A percentile compares a stretch with the other conserved stretches of the same genome.
These are phyloP conservation scores for Helotiales sp. DNA, from an alignment of 2,329 filamentous ascomycete species.

Conservation along the genomic window DNA sequence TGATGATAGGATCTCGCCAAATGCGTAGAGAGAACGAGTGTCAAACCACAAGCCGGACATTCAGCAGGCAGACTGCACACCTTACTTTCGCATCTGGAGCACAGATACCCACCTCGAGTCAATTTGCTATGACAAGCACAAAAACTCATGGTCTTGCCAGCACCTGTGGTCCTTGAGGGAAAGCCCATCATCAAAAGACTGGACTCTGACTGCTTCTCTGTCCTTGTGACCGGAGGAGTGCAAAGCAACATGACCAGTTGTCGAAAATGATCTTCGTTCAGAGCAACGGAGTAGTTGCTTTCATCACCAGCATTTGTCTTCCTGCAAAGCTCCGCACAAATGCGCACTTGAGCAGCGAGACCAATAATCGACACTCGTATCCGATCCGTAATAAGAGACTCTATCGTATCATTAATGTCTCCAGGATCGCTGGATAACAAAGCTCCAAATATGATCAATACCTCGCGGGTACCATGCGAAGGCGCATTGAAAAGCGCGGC, in stretches of 20 bases:
- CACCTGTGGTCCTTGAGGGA: constrained; percentile 78
- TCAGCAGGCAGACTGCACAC: constrained; percentile 89
- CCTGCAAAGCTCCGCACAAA: constrained; percentile 86
- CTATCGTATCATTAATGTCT: constrained; percentile 91
- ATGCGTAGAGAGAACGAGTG: constrained; percentile 91
- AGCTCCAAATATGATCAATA: constrained; percentile 89
- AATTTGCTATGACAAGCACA: constrained; percentile 91
- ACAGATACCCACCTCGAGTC: constrained; percentile 82
- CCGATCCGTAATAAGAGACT: constrained; percentile 73
- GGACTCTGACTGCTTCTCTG: constrained; percentile 56
- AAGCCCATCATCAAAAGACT: constrained; percentile 97
- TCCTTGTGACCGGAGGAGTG: constrained; percentile 81
- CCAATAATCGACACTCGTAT: constrained; percentile 90
- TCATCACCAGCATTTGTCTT: constrained; percentile 82
- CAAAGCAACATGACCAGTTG: constrained; percentile 88
- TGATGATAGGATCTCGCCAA: constrained; percentile 92
- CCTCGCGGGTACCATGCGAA: constrained; percentile 88
- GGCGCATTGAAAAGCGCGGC: constrained; percentile 92
- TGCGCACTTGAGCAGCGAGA: constrained; percentile 85
- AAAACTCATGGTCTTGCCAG: constrained; percentile 64
- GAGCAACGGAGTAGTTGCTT: constrained; percentile 76
- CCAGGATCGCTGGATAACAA: constrained; percentile 88
- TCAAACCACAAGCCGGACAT: constrained; percentile 88
- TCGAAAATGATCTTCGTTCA: constrained; percentile 84
- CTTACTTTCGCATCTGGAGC: constrained; percentile 83